Evolutionary conservation across 2,329 filamentous ascomycete genomes (phyloP), one percentile per base, ranked within the genome.

Genomic region (Sordariomycetes sp.): DNA sequence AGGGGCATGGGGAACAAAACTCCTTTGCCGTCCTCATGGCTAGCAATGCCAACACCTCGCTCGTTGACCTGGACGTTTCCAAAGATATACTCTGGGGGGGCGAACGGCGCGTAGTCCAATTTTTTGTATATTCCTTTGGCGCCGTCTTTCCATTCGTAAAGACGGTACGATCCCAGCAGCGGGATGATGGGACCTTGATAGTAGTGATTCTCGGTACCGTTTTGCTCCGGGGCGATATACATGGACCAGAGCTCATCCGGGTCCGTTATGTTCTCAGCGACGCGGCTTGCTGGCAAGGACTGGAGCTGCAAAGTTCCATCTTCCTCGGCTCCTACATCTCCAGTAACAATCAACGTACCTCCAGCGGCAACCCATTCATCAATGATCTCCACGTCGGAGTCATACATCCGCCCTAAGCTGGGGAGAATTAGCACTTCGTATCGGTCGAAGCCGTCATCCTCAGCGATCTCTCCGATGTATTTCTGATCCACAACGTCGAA

Each of bases 401-500:
- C 12, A 12, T 14, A 5, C 5, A 42, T 32, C 21, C 34, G 12
- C 24, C 41, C 41, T 6, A 45, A 28, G 27, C 43, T 35, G 10
- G 41, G 41, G 9, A 43, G 23, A 4, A 45, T 20, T 9, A 45
- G 14, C 9, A 35, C 32, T 2, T 40, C 19, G 18, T 42, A 43
- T 18, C 39, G 32, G 8, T 37, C 21, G 20, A 42, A 21, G 11
- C 38, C 42, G 18, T 27, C 37, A 10, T 24, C 39, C 11, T 41
- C 30, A 3, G 27, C 23, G n/a, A 37, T 43, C 3, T 32, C 35
- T 3, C 19, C 17, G 14, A 45, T 11, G 20, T 43, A 16, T 20
- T 40, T 17, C 25, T 42, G 37, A 4, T 31, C 21, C 10, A 43
- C 19, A 8, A 41, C 33, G 21, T 42, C 42, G 27, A 44, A 44